phyloP scores from a whole-genome alignment of 495 filamentous ascomycete genomes.

The Penicillium subrubescens region DNA sequence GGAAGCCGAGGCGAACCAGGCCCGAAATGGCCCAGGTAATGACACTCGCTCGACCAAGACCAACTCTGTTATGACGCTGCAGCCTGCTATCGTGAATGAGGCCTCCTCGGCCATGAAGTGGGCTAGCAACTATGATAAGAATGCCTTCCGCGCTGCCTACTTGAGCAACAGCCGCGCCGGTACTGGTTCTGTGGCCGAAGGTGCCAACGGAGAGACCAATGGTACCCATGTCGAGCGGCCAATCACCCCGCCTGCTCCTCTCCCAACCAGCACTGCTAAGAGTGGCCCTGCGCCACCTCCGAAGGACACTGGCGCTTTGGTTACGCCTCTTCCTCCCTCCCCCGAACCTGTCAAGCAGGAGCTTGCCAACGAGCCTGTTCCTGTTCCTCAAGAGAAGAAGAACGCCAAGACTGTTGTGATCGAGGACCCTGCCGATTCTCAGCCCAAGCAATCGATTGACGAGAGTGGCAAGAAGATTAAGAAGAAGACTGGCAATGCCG shows the following conservation, averaged over 20 bases:
- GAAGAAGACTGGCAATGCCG: conserved; percentile 49
- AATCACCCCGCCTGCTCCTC: conserved; percentile 18
- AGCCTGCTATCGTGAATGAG: conserved; percentile 81
- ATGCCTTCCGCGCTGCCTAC: conserved; percentile 78
- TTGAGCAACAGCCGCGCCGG: conserved; percentile 71
- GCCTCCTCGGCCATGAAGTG: conserved; percentile 95
- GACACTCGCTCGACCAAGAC: conserved; percentile 66
- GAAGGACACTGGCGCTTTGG: conserved; percentile 25
- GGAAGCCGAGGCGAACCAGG: conserved; percentile 40
- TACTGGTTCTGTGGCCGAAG: conserved; percentile 51
- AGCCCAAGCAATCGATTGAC: conserved; percentile 34
- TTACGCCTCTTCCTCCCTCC: conserved; percentile 36
- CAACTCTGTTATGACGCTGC: conserved; percentile 87
- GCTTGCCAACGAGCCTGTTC: conserved; percentile 10
- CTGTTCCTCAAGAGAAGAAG: conserved; percentile 9
- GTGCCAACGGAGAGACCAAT: conserved; percentile 19
- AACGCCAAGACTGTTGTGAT: conserved; percentile 27
- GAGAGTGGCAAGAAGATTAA: conserved; percentile 44
- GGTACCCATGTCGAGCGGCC: conserved; percentile 15
- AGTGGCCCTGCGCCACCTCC: conserved; percentile 22
- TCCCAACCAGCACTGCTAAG: conserved; percentile 18
- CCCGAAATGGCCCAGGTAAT: neutral
- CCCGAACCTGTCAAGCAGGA: conserved; percentile 28
- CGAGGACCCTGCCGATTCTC: conserved; percentile 25
- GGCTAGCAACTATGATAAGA: conserved; percentile 75